These are phyloP conservation scores for Cupressus sempervirens DNA, from an alignment of 75 land plant genomes.

Conservation along the genomic window DNA sequence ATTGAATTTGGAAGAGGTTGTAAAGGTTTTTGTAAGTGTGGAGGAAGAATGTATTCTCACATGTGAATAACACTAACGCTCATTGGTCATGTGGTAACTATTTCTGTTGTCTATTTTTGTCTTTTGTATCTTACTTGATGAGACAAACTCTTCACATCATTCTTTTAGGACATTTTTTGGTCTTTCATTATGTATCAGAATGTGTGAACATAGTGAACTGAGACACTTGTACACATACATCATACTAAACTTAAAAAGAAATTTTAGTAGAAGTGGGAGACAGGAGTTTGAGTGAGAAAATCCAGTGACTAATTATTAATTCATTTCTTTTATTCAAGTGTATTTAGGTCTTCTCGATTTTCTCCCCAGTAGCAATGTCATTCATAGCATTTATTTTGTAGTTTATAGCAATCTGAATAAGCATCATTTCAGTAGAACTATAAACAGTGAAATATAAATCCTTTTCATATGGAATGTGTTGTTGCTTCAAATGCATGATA, in stretches of 20 bases:
- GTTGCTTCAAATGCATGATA: neutral
- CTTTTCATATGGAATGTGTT: neutral
- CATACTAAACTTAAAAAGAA: too few species aligned
- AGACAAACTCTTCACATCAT: neutral
- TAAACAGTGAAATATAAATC: neutral
- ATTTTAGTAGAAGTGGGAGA: neutral
- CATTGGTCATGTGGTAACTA: neutral
- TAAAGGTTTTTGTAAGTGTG: too few species aligned
- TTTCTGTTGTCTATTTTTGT: neutral
- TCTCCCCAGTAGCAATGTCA: neutral
- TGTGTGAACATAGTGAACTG: neutral
- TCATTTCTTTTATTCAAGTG: neutral
- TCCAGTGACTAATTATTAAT: neutral
- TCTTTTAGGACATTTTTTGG: neutral
- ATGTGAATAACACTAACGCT: neutral
- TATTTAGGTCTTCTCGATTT: neutral
- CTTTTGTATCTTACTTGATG: neutral
- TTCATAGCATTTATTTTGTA: neutral
- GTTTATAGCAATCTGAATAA: neutral
- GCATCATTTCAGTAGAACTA: neutral
- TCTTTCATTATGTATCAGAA: neutral
- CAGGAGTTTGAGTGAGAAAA: neutral
- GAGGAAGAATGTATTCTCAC: neutral
- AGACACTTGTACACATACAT: too few species aligned
- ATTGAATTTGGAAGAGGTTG: too few species aligned